These are phyloP conservation scores for Artomyces pyxidatus DNA, from an alignment of 768 basidiomycete genomes.

Conservation along the genomic window DNA sequence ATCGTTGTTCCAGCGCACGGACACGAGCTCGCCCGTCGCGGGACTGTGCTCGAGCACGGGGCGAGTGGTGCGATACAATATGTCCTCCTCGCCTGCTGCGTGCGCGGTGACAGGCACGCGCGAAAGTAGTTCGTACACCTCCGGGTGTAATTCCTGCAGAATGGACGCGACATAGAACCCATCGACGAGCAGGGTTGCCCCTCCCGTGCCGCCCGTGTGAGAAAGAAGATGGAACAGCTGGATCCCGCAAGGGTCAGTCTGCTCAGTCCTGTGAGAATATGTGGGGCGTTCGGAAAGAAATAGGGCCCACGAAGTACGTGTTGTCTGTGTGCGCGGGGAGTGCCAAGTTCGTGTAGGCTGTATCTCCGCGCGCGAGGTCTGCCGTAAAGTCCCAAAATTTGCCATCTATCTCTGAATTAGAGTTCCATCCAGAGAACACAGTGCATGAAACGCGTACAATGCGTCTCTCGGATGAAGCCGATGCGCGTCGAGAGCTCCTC, in stretches of 20 bases:
- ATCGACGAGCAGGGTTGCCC: conserved; percentile 88
- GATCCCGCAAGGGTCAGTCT: conserved; percentile 93
- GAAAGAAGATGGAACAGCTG: conserved; percentile 94
- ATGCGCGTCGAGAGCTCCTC: conserved; percentile 71
- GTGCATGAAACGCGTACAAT: conserved; percentile 33
- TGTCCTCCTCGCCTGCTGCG: conserved; percentile 70
- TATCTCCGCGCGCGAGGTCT: conserved; percentile 84
- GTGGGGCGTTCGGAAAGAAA: background rate
- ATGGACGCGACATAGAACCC: conserved; percentile 88
- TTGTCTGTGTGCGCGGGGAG: conserved; percentile 81
- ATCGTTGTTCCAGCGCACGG: conserved; percentile 92
- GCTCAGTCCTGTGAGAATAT: background rate
- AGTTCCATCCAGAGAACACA: background rate
- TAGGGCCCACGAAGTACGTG: conserved; percentile 56
- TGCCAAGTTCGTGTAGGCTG: conserved; percentile 86
- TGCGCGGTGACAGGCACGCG: conserved; percentile 68
- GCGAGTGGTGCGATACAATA: conserved; percentile 51
- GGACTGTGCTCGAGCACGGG: conserved; percentile 67
- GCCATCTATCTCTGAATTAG: conserved; percentile 49
- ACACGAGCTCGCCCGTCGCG: conserved; percentile 49
- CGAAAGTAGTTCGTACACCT: conserved; percentile 62
- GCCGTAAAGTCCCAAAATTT: conserved; percentile 97
- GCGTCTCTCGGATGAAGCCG: conserved; percentile 84
- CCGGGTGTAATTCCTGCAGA: conserved; percentile 64
- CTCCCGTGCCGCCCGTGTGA: conserved; percentile 73